Conservation (phyloP, 148 eudicot genomes). For the Camellia japonica region DNA sequence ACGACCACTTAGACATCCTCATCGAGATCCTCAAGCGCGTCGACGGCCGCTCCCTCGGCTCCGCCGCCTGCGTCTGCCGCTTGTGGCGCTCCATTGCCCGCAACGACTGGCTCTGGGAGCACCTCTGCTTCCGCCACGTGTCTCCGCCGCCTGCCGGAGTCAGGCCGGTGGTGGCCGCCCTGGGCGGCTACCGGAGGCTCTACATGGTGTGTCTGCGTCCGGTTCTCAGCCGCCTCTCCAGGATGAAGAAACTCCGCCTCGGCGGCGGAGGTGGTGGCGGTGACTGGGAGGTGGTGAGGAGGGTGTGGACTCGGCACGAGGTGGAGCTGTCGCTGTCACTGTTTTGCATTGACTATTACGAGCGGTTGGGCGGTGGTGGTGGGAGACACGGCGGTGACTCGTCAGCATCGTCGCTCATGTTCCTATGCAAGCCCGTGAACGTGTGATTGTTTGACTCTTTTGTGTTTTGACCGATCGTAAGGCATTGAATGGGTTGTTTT, state of each 20-base stretch:
- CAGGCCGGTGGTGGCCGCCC: slow-evolving; percentile 51
- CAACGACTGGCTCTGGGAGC: slow-evolving; percentile 78
- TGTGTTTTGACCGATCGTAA: neutral
- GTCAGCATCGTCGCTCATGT: slow-evolving; percentile 62
- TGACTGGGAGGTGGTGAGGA: slow-evolving; percentile 24
- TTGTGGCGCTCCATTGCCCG: slow-evolving; percentile 51
- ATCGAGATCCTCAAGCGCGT: slow-evolving; percentile 61
- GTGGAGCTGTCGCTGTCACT: slow-evolving; percentile 74
- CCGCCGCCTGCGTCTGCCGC: slow-evolving; percentile 74
- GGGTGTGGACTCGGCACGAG: slow-evolving; percentile 58
- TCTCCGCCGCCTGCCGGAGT: slow-evolving; percentile 43
- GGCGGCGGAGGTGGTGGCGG: slow-evolving; percentile 6
- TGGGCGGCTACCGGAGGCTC: slow-evolving; percentile 77
- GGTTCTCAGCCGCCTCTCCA: slow-evolving; percentile 28
- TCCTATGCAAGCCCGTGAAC: slow-evolving; percentile 71
- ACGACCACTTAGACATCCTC: slow-evolving; percentile 67
- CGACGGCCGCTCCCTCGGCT: slow-evolving; percentile 54
- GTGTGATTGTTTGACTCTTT: slow-evolving; percentile 35
- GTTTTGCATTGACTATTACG: slow-evolving; percentile 87
- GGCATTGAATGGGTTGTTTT: neutral
- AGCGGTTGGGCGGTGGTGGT: slow-evolving; percentile 45
- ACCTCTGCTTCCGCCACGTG: slow-evolving; percentile 72
- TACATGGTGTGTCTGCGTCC: slow-evolving; percentile 66
- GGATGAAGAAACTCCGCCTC: slow-evolving; percentile 7
- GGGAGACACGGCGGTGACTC: slow-evolving; percentile 30